Percentiles rank a stretch among this genome's conserved stretches.
These are phyloP conservation scores for Zygosaccharomyces rouxii DNA, from an alignment of 805 yeast genomes.

Conservation along the genomic window DNA sequence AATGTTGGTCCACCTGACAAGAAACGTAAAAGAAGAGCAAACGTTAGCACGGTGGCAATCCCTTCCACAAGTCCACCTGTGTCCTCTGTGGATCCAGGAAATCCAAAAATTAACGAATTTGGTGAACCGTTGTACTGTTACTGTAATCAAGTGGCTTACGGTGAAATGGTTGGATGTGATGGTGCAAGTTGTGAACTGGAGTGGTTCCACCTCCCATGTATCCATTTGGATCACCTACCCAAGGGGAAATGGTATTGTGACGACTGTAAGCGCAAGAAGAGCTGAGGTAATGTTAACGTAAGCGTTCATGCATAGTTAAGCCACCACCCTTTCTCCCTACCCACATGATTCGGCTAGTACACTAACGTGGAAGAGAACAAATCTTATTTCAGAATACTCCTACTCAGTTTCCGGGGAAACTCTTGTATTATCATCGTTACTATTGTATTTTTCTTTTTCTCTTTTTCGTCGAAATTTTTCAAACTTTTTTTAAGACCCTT, in stretches of 20 bases:
- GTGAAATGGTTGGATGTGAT: constrained; percentile 99
- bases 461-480: background rate
- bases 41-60: constrained; percentile 7
- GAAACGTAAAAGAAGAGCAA: constrained; percentile 18
- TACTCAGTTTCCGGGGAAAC: background rate
- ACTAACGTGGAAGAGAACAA: background rate
- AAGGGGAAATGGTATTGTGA: constrained; percentile 82
- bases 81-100: constrained; percentile 7
- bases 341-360: background rate
- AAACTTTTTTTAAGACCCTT: background rate
- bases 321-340: too few species aligned
- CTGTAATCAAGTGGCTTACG: constrained; percentile 94
- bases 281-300: background rate
- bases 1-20: constrained; percentile 27
- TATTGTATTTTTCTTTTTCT: background rate
- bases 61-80: constrained; percentile 8
- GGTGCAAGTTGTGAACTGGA: constrained; percentile 88
- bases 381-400: background rate
- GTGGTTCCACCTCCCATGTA: constrained; percentile 95
- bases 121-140: constrained; percentile 89
- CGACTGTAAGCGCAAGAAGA: constrained; percentile 43
- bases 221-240: constrained; percentile 81
- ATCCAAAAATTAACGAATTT: constrained; percentile 31
- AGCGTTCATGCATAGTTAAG: background rate
- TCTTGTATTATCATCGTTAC: background rate